Conservation (phyloP, 208 protist genomes). For the Trypanosoma avium region DNA sequence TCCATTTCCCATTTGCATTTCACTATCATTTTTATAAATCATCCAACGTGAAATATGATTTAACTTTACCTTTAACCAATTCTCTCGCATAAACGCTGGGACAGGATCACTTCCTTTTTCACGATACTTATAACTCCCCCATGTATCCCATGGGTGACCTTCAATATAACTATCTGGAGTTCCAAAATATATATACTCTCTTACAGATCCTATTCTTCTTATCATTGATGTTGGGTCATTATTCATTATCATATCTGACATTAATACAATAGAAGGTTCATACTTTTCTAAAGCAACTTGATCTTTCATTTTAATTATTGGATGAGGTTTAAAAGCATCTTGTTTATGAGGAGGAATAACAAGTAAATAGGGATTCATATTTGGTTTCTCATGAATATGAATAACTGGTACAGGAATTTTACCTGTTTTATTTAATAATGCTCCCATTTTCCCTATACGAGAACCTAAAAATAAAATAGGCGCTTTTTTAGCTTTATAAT, state of each 20-base stretch:
- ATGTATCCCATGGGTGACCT: constrained; percentile 83
- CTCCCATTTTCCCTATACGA: constrained; percentile 74
- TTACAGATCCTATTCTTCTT: constrained; percentile 74
- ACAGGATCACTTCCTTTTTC: constrained; percentile 50
- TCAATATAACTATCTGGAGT: constrained; percentile 84
- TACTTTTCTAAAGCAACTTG: constrained; percentile 85
- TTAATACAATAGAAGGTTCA: constrained; percentile 79
- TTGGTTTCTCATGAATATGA: constrained; percentile 79
- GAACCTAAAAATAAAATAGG: constrained; percentile 86
- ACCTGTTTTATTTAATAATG: constrained; percentile 70
- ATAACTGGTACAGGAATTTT: constrained; percentile 81
- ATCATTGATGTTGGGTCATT: constrained; percentile 72
- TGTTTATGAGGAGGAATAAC: constrained; percentile 83
- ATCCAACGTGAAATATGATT: constrained; percentile 82
- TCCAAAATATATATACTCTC: constrained; percentile 87
- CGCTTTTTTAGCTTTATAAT: constrained; percentile 57
- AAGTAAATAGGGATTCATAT: constrained; percentile 84
- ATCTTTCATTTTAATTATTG: constrained; percentile 83
- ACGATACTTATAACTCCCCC: constrained; percentile 84
- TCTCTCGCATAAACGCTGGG: constrained; percentile 74
- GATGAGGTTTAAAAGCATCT: constrained; percentile 74
- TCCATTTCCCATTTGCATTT: constrained; percentile 80
- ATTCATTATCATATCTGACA: constrained; percentile 86
- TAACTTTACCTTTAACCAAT: constrained; percentile 66
- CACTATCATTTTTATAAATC: constrained; percentile 79